A percentile compares a stretch with the other conserved stretches of the same genome.
These are phyloP conservation scores for Auricularia sp. DNA, from an alignment of 768 basidiomycete genomes.

Conservation along the genomic window DNA sequence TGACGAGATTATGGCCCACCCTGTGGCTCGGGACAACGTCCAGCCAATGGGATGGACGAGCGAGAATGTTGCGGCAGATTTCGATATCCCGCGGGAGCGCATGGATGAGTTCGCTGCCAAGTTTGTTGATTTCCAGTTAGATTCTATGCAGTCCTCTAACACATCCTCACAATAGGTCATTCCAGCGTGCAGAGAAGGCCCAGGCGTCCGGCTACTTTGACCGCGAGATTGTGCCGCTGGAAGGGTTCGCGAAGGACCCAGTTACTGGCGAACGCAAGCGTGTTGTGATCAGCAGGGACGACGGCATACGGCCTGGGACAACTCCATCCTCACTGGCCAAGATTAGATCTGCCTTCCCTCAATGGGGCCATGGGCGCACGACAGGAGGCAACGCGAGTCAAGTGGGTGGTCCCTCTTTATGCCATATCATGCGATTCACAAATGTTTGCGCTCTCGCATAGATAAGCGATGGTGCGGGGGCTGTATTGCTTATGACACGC, in stretches of 20 bases:
- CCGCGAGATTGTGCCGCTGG: conserved; percentile 66
- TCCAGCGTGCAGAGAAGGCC: conserved; percentile 68
- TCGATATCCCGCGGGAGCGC: conserved; percentile 57
- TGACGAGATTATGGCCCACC: conserved; percentile 17
- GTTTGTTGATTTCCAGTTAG: conserved; percentile 3
- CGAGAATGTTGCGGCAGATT: conserved; percentile 76
- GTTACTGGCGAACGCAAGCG: conserved; percentile 33
- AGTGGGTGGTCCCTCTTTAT: conserved; percentile 1
- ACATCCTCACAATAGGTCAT: conserved; percentile 32
- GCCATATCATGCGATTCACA: too few relatives aligned
- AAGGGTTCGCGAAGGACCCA: conserved; percentile 15
- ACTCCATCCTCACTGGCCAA: conserved; percentile 54
- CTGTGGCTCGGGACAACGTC: conserved; percentile 14
- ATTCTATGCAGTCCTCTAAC: background rate
- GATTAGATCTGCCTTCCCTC: conserved; percentile 69
- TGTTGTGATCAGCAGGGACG: conserved; percentile 58
- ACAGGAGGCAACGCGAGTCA: conserved; percentile 85
- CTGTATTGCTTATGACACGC: conserved; percentile 72
- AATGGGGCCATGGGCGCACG: conserved; percentile 64
- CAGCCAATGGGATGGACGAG: conserved; percentile 86
- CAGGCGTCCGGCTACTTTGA: conserved; percentile 55
- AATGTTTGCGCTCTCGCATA: background rate
- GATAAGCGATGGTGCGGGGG: conserved; percentile 75
- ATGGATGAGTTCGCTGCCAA: conserved; percentile 67
- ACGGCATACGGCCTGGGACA: conserved; percentile 68